phyloP scores from a whole-genome alignment of 805 yeast genomes.

The Saccharomycopsis javanensis region DNA sequence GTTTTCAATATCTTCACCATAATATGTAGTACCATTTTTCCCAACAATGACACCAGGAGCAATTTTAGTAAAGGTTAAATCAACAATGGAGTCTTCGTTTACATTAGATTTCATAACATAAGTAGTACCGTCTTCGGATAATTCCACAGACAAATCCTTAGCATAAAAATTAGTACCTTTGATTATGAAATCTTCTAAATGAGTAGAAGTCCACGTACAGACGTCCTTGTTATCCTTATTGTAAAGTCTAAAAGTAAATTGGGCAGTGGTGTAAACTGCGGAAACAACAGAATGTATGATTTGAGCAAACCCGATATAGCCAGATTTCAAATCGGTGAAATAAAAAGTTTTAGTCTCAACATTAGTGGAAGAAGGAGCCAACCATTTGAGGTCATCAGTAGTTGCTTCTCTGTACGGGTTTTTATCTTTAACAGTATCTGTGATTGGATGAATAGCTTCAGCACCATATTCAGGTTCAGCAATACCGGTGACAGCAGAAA shows the following conservation, averaged over 20 bases:
- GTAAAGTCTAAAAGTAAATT: conserved; percentile 80
- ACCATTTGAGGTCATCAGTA: conserved; percentile 67
- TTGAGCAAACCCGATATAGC: conserved; percentile 81
- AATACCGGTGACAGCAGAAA: conserved; percentile 92
- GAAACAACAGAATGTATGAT: conserved; percentile 92
- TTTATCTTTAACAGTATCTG: conserved; percentile 44
- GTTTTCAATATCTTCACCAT: conserved; percentile 71
- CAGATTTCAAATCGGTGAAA: conserved; percentile 52
- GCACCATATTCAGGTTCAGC: conserved; percentile 97
- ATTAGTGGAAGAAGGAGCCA: conserved; percentile 66
- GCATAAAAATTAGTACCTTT: conserved; percentile 77
- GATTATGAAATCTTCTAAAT: conserved; percentile 65
- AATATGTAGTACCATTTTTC: conserved; percentile 71
- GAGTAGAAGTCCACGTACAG: conserved; percentile 84
- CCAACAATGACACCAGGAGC: conserved; percentile 88
- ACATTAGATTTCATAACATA: conserved; percentile 57
- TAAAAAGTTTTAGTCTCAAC: conserved; percentile 95
- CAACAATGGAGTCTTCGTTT: conserved; percentile 59
- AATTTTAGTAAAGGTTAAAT: conserved; percentile 48
- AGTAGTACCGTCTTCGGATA: conserved; percentile 42
- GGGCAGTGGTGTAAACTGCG: conserved; percentile 71
- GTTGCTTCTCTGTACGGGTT: conserved; percentile 53
- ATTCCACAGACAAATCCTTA: conserved; percentile 53
- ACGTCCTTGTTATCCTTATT: conserved; percentile 42
- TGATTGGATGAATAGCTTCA: conserved; percentile 82